Percentiles rank a stretch among this genome's conserved stretches.
These are phyloP conservation scores for Gilbertella persicaria DNA, from an alignment of 371 early-diverging fungal species.

Conservation along the genomic window DNA sequence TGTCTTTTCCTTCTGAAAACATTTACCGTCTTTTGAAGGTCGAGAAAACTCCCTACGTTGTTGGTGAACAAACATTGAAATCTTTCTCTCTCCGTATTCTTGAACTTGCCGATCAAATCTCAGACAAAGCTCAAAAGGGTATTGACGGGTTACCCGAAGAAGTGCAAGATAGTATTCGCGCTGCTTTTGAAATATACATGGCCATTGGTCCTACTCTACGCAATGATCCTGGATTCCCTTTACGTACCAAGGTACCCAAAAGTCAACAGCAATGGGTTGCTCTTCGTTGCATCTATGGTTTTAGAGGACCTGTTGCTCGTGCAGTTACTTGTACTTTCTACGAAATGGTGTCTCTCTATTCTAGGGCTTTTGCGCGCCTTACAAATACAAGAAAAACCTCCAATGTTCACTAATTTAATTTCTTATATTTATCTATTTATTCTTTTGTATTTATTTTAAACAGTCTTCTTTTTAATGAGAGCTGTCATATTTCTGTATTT, in stretches of 20 bases:
- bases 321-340: conserved; percentile 17
- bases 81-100: conserved; percentile 30
- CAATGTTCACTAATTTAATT: background rate
- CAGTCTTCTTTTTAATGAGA: too few species aligned
- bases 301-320: conserved; percentile 28
- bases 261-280: conserved; percentile 41
- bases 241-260: conserved; percentile 44
- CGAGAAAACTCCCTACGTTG: conserved; percentile 20
- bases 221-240: conserved; percentile 34
- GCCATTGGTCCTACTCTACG: conserved; percentile 43
- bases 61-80: conserved; percentile 27
- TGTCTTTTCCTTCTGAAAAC: conserved; percentile 17
- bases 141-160: conserved; percentile 42
- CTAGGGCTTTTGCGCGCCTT: conserved; percentile 10
- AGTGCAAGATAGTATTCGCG: conserved; percentile 41
- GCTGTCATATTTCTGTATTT: too few species aligned
- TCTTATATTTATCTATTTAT: too few species aligned
- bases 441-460: too few species aligned
- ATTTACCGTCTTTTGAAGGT: conserved; percentile 28
- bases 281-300: conserved; percentile 42
- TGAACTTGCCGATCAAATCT: conserved; percentile 27
- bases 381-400: conserved; percentile 1
- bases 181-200: conserved; percentile 52
- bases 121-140: conserved; percentile 39
- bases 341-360: conserved; percentile 7